Evolutionary conservation across 2,329 filamentous ascomycete genomes (phyloP), one percentile per base, ranked within the genome.

Genomic region (Zymoseptoria pseudotritici): DNA sequence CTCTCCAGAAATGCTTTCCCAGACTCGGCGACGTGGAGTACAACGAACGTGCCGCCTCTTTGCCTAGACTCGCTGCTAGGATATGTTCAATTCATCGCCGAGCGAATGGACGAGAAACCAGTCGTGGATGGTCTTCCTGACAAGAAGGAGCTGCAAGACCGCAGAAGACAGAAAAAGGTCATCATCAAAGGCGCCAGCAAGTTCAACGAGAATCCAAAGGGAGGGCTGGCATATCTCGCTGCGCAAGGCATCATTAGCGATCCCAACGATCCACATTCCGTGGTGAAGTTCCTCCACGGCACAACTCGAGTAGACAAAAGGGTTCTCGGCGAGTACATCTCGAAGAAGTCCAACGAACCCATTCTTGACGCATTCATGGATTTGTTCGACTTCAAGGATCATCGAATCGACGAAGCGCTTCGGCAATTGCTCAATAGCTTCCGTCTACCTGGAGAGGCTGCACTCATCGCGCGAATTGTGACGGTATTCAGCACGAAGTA

Each of bases 1-100:
- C 79, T 99, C 17, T 93, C 94, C 20, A 85, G 94, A 60, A 99
- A 97, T 73, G 94, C 94, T 2, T 89, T 99, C 65, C 95, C 94
- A 0, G 94, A 99, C 73, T 96, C 94, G 8, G 94, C 93, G 5
- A 97, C 92, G 5, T 99, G 94, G 94, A 99, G 95, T 73, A 99
- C 94, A 10, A 97, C 93, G 4, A 99, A 96, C 71, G 95, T 99
- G 1, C 94, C 94, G 17, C 94, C 94, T 0, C 79, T 99, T 2
- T 99, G 94, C 69, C 80, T 99, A 21, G 94, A 99, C 76, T 91
- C 94, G 9, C 79, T 99, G 10, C 80, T 99, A 22, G 87, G 91
- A 17, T 97, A 92, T 69, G 85, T 99, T 36, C 92, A 97, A 70
- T 96, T 91, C 65, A 88, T 99, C 65, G 89, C 91, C 0, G 91